A percentile compares a stretch with the other conserved stretches of the same genome.
These are phyloP conservation scores for Diaporthe sp. DNA, from an alignment of 2,329 filamentous ascomycete species.

Conservation along the genomic window DNA sequence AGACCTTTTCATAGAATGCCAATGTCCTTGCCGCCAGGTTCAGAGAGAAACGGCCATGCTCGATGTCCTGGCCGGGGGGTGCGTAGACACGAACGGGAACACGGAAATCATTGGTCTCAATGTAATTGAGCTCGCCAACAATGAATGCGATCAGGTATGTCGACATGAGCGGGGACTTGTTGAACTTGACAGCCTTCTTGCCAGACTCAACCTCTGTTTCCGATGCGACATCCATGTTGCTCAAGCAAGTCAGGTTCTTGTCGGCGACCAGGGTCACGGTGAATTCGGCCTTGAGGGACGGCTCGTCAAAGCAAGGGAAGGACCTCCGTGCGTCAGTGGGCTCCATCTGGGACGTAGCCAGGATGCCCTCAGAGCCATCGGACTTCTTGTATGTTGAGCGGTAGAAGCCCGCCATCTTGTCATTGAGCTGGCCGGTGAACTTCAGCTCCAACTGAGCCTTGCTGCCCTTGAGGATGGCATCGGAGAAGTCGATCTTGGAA, in stretches of 20 bases:
- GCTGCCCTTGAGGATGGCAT: slow-evolving; percentile 76
- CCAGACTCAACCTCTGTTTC: slow-evolving; percentile 78
- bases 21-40: slow-evolving; percentile 90
- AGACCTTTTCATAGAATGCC: slow-evolving; percentile 95
- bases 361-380: slow-evolving; percentile 81
- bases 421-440: slow-evolving; percentile 83
- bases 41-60: slow-evolving; percentile 90
- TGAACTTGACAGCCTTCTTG: slow-evolving; percentile 91
- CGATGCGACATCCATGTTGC: slow-evolving; percentile 94
- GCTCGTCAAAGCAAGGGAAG: slow-evolving; percentile 97
- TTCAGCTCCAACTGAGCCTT: slow-evolving; percentile 82
- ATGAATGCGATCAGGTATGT: slow-evolving; percentile 96
- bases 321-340: slow-evolving; percentile 92
- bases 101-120: slow-evolving; percentile 91
- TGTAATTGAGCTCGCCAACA: slow-evolving; percentile 91
- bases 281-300: slow-evolving; percentile 91
- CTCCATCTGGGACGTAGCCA: slow-evolving; percentile 97
- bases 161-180: slow-evolving; percentile 92
- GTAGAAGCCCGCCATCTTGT: slow-evolving; percentile 92
- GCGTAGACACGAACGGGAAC: slow-evolving; percentile 95
- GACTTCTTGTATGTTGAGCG: slow-evolving; percentile 89
- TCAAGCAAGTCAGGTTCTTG: slow-evolving; percentile 89
- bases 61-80: slow-evolving; percentile 88
- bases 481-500: slow-evolving; percentile 82
- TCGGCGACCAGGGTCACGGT: slow-evolving; percentile 92